phyloP scores from a whole-genome alignment of 2,329 filamentous ascomycete genomes.

The Hymenoscyphus salicellus region DNA sequence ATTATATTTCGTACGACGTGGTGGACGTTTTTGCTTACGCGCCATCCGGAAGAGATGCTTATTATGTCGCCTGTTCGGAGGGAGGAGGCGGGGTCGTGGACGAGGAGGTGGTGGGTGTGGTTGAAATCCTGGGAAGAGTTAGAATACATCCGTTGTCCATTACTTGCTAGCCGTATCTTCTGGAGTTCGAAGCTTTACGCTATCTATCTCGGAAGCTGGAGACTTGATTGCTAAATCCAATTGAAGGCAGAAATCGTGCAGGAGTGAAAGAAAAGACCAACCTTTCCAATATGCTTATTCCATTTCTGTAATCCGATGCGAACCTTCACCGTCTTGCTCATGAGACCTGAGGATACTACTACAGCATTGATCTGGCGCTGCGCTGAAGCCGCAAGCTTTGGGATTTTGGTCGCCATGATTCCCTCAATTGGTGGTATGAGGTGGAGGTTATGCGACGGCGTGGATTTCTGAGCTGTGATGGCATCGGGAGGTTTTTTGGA shows the following conservation, averaged over 20 bases:
- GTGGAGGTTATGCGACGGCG: background rate
- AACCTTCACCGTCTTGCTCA: constrained; percentile 78
- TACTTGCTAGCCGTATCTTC: no score
- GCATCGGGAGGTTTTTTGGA: background rate
- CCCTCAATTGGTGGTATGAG: background rate
- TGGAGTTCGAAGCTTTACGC: background rate
- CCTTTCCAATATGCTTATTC: constrained; percentile 72
- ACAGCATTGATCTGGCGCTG: constrained; percentile 42
- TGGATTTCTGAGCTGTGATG: background rate
- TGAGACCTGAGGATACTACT: constrained; percentile 73
- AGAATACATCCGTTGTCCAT: background rate
- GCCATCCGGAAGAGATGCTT: constrained; percentile 64
- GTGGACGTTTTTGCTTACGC: constrained; percentile 62
- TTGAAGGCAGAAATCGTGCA: background rate
- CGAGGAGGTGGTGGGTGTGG: constrained; percentile 61
- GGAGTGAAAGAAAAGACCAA: constrained; percentile 37
- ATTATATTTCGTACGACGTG: constrained; percentile 75
- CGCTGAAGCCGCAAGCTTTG: constrained; percentile 15
- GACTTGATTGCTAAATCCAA: background rate
- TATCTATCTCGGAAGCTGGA: background rate
- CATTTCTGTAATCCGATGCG: constrained; percentile 68
- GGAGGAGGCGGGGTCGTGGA: constrained; percentile 75
- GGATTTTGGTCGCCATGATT: constrained; percentile 11
- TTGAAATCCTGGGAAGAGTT: constrained; percentile 58
- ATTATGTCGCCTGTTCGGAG: constrained; percentile 73